A percentile compares a stretch with the other conserved stretches of the same genome.
These are phyloP conservation scores for Pseudogymnoascus sp. DNA, from an alignment of 2,329 filamentous ascomycete species.

Conservation along the genomic window DNA sequence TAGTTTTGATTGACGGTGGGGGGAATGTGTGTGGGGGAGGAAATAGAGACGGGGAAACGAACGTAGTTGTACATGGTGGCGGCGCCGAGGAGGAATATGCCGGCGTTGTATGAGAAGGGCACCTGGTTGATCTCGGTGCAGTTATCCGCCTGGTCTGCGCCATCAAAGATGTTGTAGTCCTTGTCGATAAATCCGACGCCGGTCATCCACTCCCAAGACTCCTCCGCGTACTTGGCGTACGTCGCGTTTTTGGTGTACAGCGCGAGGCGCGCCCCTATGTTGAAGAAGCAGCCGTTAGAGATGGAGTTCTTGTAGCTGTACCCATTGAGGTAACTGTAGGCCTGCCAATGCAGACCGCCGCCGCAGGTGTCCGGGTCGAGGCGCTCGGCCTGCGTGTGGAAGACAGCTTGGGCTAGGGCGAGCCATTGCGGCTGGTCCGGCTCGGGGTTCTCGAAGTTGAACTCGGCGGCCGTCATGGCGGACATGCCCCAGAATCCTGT, in stretches of 20 bases:
- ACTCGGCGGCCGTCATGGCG: constrained; percentile 62
- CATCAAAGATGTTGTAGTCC: constrained; percentile 50
- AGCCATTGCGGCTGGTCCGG: constrained; percentile 54
- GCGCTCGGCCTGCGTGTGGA: constrained; percentile 65
- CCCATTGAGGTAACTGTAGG: constrained; percentile 72
- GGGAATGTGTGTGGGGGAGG: not conserved
- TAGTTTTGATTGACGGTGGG: no score
- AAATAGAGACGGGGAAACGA: constrained; percentile 18
- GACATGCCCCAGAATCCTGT: constrained; percentile 60
- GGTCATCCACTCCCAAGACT: constrained; percentile 62
- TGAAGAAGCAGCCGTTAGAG: constrained; percentile 55
- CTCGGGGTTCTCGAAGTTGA: constrained; percentile 51
- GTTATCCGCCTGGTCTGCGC: constrained; percentile 45
- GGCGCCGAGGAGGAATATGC: constrained; percentile 56
- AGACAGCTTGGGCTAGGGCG: constrained; percentile 67
- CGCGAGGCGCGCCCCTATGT: constrained; percentile 57
- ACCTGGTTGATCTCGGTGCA: constrained; percentile 53
- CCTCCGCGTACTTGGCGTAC: constrained; percentile 70
- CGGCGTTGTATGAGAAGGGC: constrained; percentile 64
- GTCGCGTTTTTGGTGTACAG: constrained; percentile 69
- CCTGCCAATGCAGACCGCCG: constrained; percentile 77
- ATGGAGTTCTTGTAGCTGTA: constrained; percentile 69
- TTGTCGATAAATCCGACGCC: constrained; percentile 50
- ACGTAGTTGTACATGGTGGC: constrained; percentile 42
- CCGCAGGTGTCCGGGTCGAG: constrained; percentile 61